A percentile compares a stretch with the other conserved stretches of the same genome.
Evolutionary conservation across 108 stramenopile genomes (phyloP).

Genomic region (Conticribra weissflogii): DNA sequence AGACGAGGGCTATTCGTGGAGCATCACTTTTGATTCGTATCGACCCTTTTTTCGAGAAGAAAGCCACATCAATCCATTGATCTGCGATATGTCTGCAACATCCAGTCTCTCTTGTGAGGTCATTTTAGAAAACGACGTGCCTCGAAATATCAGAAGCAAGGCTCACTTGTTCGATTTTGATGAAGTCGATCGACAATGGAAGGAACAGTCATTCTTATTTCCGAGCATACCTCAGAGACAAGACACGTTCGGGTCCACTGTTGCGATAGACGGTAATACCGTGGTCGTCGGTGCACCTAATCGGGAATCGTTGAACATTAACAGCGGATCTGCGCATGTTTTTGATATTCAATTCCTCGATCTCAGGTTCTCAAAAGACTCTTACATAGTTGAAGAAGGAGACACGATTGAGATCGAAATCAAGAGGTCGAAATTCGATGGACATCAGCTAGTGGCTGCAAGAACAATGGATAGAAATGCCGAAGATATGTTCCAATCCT

Average conservation of each 20-base stretch:
- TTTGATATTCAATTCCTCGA: constrained; percentile 59
- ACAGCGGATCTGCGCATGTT: constrained; percentile 67
- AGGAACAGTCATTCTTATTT: constrained; percentile 65
- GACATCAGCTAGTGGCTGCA: constrained; percentile 30
- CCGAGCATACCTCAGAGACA: constrained; percentile 63
- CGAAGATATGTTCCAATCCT: constrained; percentile 31
- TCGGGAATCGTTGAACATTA: constrained; percentile 60
- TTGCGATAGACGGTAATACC: constrained; percentile 47
- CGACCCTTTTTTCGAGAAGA: constrained; percentile 7
- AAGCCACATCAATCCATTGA: constrained; percentile 18
- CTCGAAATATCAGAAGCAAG: constrained; percentile 52
- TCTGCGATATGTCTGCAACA: constrained; percentile 27
- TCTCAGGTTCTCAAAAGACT: constrained; percentile 39
- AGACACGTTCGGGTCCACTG: constrained; percentile 56
- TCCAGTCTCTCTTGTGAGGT: constrained; percentile 37
- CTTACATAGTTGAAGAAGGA: constrained; percentile 59
- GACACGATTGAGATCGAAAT: constrained; percentile 36
- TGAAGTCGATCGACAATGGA: constrained; percentile 32
- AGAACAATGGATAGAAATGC: constrained; percentile 58
- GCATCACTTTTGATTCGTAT: constrained; percentile 52
- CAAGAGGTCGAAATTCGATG: constrained; percentile 7
- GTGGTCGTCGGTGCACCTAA: constrained; percentile 75
- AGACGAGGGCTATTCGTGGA: constrained; percentile 46
- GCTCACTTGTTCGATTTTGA: constrained; percentile 64
- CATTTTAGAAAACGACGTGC: constrained; percentile 13